Percentiles rank a stretch among this genome's conserved stretches.
phyloP scores from a whole-genome alignment of 106 monocot species.

The Dioscorea alata region DNA sequence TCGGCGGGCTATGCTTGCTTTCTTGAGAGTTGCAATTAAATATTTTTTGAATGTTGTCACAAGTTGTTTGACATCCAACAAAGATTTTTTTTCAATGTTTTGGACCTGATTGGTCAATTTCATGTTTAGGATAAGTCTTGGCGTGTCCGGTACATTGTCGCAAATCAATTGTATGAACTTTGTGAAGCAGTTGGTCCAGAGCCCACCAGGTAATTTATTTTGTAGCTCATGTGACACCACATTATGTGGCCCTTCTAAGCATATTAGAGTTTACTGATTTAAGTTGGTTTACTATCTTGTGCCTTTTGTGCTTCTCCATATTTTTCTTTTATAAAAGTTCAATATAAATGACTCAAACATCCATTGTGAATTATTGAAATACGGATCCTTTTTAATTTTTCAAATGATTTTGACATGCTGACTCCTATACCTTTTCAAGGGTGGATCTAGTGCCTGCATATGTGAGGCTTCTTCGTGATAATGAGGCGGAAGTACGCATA shows the following conservation, averaged over 20 bases:
- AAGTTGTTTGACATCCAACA: neutral
- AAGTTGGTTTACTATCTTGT: no score
- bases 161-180: constrained; percentile 56
- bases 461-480: constrained; percentile 76
- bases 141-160: constrained; percentile 60
- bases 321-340: no score
- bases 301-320: no score
- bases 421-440: constrained; percentile 11
- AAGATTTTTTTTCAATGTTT: neutral
- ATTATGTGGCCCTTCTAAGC: no score
- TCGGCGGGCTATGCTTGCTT: neutral
- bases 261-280: no score
- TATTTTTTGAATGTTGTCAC: neutral
- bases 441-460: constrained; percentile 64
- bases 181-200: constrained; percentile 58
- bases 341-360: no score
- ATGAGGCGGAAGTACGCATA: constrained; percentile 77
- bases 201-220: constrained; percentile 28
- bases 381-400: no score
- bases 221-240: no score
- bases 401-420: no score
- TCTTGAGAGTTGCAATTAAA: neutral
- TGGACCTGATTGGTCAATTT: neutral
- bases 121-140: constrained; percentile 44
- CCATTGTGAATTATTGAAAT: no score